These are phyloP conservation scores for Metarhizium robertsii DNA, from an alignment of 2,329 filamentous ascomycete genomes.

Conservation along the genomic window DNA sequence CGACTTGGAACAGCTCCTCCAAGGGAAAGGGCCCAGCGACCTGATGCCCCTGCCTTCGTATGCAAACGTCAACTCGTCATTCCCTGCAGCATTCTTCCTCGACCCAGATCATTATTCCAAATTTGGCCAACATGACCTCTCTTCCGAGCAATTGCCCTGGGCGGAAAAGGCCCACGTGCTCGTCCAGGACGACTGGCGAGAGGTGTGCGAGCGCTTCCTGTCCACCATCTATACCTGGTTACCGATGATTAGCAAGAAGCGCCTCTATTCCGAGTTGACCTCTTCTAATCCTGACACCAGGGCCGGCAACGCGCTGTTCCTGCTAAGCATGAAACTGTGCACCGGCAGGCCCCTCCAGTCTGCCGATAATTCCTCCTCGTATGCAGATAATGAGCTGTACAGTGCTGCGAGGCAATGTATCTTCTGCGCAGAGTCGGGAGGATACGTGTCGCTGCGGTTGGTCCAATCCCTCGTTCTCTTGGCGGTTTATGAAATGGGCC, in stretches of 20 bases:
- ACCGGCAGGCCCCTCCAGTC: neutral
- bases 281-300: neutral
- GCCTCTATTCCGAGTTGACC: constrained; percentile 3
- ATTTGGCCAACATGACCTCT: too few species aligned
- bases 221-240: constrained; percentile 9
- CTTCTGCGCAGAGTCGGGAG: too few species aligned
- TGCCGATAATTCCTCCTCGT: neutral
- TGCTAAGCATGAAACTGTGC: constrained; percentile 13
- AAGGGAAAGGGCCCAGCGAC: too few species aligned
- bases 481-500: neutral
- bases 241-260: constrained; percentile 11
- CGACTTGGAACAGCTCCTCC: too few species aligned
- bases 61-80: too few species aligned
- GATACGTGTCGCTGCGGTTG: too few species aligned
- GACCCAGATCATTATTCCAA: too few species aligned
- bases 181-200: too few species aligned
- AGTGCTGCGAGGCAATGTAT: neutral
- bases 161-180: too few species aligned
- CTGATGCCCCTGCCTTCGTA: too few species aligned
- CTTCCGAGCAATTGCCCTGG: too few species aligned
- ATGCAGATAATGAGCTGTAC: constrained; percentile 6
- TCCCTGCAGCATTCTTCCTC: too few species aligned
- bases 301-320: constrained; percentile 5
- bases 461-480: constrained; percentile 5
- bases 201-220: constrained; percentile 5